Conservation (phyloP, 2,329 filamentous ascomycete species). For the Camptophora hylomeconis region DNA sequence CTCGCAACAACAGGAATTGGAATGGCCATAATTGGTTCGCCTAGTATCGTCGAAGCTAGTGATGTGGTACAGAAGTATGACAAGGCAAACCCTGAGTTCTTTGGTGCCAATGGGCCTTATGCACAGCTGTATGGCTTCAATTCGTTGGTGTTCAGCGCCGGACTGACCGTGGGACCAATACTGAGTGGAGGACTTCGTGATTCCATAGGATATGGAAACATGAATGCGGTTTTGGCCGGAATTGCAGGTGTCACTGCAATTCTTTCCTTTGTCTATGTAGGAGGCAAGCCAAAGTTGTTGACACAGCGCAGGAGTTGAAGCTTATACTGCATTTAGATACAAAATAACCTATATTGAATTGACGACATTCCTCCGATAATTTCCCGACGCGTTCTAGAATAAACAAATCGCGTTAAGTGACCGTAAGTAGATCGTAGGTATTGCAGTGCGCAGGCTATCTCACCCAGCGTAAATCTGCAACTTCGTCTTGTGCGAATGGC, state of each 20-base stretch:
- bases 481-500: too few relatives aligned
- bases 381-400: too few relatives aligned
- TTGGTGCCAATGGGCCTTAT: conserved; percentile 45
- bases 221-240: conserved; percentile 12
- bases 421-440: too few relatives aligned
- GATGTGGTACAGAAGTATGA: conserved; percentile 43
- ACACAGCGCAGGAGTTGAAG: background rate
- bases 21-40: conserved; percentile 40
- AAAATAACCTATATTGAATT: too few relatives aligned
- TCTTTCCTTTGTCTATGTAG: conserved; percentile 13
- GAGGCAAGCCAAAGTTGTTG: conserved; percentile 10
- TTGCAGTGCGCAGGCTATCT: too few relatives aligned
- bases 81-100: conserved; percentile 41
- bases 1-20: conserved; percentile 38
- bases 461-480: too few relatives aligned
- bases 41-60: conserved; percentile 45
- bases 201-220: conserved; percentile 15
- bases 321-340: background rate
- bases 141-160: conserved; percentile 48
- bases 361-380: too few relatives aligned
- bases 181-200: conserved; percentile 11
- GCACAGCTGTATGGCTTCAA: conserved; percentile 54
- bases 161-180: conserved; percentile 47
- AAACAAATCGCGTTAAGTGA: too few relatives aligned
- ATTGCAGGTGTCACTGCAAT: conserved; percentile 13